Evolutionary conservation across 345 rosid species (phyloP).

Genomic region (Abelmoschus esculentus): DNA sequence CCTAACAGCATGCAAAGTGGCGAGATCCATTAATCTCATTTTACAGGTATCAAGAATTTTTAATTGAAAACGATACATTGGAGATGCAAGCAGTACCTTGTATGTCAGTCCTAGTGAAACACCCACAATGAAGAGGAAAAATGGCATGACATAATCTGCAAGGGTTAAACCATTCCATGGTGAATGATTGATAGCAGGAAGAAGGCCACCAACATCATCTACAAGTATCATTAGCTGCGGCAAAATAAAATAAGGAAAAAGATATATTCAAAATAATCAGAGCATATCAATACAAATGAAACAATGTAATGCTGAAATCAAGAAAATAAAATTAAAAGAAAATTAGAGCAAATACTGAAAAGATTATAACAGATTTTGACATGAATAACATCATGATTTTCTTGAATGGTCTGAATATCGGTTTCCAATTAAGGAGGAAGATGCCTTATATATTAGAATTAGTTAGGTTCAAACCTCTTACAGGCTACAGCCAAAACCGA

Average conservation of each 20-base stretch:
- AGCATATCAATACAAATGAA: background rate
- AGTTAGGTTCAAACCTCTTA: background rate
- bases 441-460: background rate
- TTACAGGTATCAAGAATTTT: background rate
- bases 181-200: constrained; percentile 82
- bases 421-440: background rate
- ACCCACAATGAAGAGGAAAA: constrained; percentile 86
- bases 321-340: background rate
- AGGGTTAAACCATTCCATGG: constrained; percentile 87
- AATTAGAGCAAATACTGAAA: background rate
- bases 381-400: background rate
- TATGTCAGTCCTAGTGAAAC: constrained; percentile 65
- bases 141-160: constrained; percentile 93
- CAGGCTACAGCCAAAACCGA: background rate
- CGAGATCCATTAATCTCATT: background rate
- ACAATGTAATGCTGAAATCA: background rate
- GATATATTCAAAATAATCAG: background rate
- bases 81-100: constrained; percentile 41
- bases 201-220: constrained; percentile 72
- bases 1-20: background rate
- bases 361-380: background rate
- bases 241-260: background rate
- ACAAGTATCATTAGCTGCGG: constrained; percentile 87
- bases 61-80: background rate
- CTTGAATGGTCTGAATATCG: background rate